Conservation (phyloP, 2,329 filamentous ascomycete species). For the Verticillium klebahnii region DNA sequence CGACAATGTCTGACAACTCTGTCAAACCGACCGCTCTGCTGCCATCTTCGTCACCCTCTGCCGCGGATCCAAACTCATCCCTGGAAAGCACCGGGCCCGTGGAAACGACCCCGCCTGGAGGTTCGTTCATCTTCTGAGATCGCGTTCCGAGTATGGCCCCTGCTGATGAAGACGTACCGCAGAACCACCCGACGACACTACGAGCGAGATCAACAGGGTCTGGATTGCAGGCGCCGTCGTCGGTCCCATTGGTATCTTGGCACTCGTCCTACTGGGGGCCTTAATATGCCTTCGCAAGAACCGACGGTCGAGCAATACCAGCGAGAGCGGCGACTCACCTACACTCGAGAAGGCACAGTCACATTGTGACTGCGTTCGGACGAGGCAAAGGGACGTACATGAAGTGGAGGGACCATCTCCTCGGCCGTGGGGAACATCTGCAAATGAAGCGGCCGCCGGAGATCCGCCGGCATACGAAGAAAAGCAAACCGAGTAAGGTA, state of each 20-base stretch:
- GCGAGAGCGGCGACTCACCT: too few species aligned
- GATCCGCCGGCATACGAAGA: not conserved
- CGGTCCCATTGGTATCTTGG: not conserved
- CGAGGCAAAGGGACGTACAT: not conserved
- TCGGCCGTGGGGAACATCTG: not conserved
- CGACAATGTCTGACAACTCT: too few species aligned
- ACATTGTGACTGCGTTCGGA: not conserved
- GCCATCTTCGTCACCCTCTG: too few species aligned
- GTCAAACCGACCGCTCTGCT: too few species aligned
- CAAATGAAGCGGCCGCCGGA: not conserved
- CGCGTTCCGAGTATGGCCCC: too few species aligned
- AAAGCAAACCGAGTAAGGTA: too few species aligned
- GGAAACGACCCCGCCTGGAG: too few species aligned
- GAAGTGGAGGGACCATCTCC: not conserved
- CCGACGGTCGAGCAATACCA: not conserved
- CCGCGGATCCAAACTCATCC: too few species aligned
- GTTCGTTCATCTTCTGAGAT: too few species aligned
- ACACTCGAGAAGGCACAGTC: not conserved
- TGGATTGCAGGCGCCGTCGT: not conserved
- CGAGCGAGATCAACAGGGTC: not conserved
- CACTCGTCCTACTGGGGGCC: not conserved
- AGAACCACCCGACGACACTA: too few species aligned
- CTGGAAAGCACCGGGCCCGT: too few species aligned
- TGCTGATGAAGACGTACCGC: too few species aligned
- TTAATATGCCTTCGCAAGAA: not conserved